These are phyloP conservation scores for Pseudotsuga menziesii DNA, from an alignment of 75 land plant species.

Conservation along the genomic window DNA sequence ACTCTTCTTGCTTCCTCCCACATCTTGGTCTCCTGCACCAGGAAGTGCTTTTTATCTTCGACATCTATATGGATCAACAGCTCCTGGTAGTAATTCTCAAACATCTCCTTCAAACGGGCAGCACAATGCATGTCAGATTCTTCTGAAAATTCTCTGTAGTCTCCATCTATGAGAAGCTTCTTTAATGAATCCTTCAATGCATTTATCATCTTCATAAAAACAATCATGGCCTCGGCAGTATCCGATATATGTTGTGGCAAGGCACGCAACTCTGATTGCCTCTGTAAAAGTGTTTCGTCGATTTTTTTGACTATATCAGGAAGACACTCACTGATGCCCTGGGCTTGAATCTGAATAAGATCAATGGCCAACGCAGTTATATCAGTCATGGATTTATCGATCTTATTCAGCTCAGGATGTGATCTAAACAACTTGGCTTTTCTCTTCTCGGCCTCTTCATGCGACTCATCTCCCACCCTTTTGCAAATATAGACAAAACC, in stretches of 20 bases:
- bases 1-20: conserved; percentile 11
- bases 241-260: conserved; percentile 22
- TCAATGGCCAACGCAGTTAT: conserved; percentile 39
- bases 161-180: conserved; percentile 32
- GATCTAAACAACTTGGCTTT: conserved; percentile 38
- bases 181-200: background rate
- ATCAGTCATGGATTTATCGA: conserved; percentile 44
- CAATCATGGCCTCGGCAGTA: conserved; percentile 28
- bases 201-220: conserved; percentile 12
- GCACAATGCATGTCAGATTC: conserved; percentile 32
- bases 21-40: conserved; percentile 3
- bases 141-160: conserved; percentile 36
- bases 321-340: conserved; percentile 22
- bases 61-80: background rate
- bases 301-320: conserved; percentile 20
- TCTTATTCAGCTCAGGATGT: conserved; percentile 32
- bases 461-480: conserved; percentile 34
- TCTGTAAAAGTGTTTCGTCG: conserved; percentile 16
- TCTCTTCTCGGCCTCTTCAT: conserved; percentile 24
- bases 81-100: background rate
- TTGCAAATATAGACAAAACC: conserved; percentile 66
- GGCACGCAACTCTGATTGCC: conserved; percentile 17
- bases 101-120: conserved; percentile 12
- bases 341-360: conserved; percentile 44
- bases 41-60: background rate